These are phyloP conservation scores for Talaromyces verruculosus DNA, from an alignment of 2,329 filamentous ascomycete species.

Conservation along the genomic window DNA sequence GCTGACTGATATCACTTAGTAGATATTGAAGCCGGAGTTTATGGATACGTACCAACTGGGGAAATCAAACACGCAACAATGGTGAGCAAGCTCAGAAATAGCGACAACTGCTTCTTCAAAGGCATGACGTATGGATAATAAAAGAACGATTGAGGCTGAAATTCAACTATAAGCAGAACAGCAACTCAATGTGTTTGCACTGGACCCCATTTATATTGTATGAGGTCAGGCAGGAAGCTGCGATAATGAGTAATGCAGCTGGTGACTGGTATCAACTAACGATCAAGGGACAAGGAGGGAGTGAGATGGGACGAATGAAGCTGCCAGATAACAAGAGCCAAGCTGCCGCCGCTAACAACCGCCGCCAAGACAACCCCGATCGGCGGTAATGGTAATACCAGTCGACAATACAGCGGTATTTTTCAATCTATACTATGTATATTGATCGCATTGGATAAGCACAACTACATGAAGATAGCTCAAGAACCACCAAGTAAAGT, in stretches of 20 bases:
- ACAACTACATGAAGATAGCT: neutral
- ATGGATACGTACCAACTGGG: slow-evolving; percentile 59
- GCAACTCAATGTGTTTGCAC: slow-evolving; percentile 23
- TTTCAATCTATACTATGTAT: neutral
- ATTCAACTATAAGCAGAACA: slow-evolving; percentile 30
- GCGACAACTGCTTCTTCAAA: slow-evolving; percentile 64
- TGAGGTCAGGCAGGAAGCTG: slow-evolving; percentile 22
- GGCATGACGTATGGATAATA: slow-evolving; percentile 41
- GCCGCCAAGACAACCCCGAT: neutral
- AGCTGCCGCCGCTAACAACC: slow-evolving; percentile 12
- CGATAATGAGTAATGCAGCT: neutral
- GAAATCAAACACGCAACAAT: slow-evolving; percentile 61
- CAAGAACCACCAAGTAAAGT: neutral
- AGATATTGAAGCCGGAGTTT: too few species aligned
- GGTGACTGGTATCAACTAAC: neutral
- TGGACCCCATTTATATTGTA: slow-evolving; percentile 35
- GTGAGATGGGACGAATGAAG: slow-evolving; percentile 8
- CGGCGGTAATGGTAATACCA: neutral
- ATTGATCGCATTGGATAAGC: neutral
- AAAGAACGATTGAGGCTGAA: slow-evolving; percentile 33
- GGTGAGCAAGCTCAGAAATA: slow-evolving; percentile 60
- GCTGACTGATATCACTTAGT: slow-evolving; percentile 54
- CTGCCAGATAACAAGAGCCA: slow-evolving; percentile 21
- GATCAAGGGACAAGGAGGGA: neutral
- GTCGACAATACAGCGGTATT: neutral